A percentile compares a stretch with the other conserved stretches of the same genome.
Evolutionary conservation across 495 filamentous ascomycete genomes (phyloP).

Genomic region (Platismatia glauca): DNA sequence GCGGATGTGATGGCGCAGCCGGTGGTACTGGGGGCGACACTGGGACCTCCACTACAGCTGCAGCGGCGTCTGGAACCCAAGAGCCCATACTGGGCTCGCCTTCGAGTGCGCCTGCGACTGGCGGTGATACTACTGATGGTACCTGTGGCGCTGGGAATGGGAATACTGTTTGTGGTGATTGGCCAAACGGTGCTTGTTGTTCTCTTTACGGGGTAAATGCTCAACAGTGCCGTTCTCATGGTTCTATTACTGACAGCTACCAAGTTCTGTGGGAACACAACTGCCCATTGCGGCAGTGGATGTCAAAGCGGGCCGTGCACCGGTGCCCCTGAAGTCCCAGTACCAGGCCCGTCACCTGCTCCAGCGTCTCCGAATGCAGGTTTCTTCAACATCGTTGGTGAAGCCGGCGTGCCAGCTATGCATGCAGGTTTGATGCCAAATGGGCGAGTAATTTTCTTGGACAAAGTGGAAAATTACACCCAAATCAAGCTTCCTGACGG

Average conservation of each 20-base stretch:
- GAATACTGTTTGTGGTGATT: conserved; percentile 40
- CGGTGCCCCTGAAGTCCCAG: conserved; percentile 25
- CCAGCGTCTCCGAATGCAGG: conserved; percentile 34
- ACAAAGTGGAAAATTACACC: conserved; percentile 57
- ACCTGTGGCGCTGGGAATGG: conserved; percentile 39
- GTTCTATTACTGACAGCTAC: background rate
- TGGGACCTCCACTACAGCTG: conserved; percentile 3
- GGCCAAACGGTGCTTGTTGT: conserved; percentile 42
- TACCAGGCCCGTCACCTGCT: conserved; percentile 31
- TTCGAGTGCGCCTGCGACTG: conserved; percentile 27
- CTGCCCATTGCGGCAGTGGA: conserved; percentile 33
- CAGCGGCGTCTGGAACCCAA: conserved; percentile 15
- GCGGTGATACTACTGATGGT: conserved; percentile 36
- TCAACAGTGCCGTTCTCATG: background rate
- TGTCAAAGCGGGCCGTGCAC: conserved; percentile 34
- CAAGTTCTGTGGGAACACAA: conserved; percentile 28
- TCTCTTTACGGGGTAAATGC: conserved; percentile 38
- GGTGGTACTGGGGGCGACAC: background rate
- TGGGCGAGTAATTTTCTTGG: conserved; percentile 51
- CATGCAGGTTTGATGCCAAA: conserved; percentile 53
- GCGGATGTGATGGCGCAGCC: conserved; percentile 7
- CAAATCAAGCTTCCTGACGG: conserved; percentile 45
- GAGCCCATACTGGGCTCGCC: conserved; percentile 33
- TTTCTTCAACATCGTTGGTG: conserved; percentile 39
- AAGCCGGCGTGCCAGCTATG: conserved; percentile 55